phyloP scores from a whole-genome alignment of 208 protist genomes.

The Leishmania tropica region DNA sequence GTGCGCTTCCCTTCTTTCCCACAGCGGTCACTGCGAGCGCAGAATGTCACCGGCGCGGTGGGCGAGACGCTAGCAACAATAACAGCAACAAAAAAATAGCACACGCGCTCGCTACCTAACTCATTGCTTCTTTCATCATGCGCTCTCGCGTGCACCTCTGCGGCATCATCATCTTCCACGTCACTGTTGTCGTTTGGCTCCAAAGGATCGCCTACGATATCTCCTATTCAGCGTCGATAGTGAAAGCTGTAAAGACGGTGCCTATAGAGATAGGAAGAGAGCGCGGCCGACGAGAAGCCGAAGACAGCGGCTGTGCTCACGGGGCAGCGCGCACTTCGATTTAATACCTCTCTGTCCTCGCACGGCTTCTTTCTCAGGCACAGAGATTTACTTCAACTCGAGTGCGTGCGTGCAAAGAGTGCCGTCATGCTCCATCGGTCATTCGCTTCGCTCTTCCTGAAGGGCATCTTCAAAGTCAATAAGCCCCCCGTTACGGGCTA shows the following conservation, averaged over 20 bases:
- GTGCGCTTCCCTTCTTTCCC: not conserved
- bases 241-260: not conserved
- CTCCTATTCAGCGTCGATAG: not conserved
- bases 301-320: not conserved
- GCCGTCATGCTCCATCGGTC: conserved; percentile 29
- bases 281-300: not conserved
- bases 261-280: not conserved
- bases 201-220: not conserved
- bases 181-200: not conserved
- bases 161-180: not conserved
- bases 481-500: conserved; percentile 79
- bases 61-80: not conserved
- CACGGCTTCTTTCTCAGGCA: not conserved
- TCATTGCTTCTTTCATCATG: not conserved
- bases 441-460: conserved; percentile 45
- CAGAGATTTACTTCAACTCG: not conserved
- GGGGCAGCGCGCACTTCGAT: not conserved
- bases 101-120: not conserved
- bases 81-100: not conserved
- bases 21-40: not conserved
- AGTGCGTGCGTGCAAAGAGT: not conserved
- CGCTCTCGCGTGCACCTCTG: not conserved
- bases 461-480: conserved; percentile 63
- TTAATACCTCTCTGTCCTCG: not conserved
- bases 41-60: not conserved